Base-by-base conservation (phyloP, 169 alveolate genomes). In the Besnoitia besnoiti region DNA sequence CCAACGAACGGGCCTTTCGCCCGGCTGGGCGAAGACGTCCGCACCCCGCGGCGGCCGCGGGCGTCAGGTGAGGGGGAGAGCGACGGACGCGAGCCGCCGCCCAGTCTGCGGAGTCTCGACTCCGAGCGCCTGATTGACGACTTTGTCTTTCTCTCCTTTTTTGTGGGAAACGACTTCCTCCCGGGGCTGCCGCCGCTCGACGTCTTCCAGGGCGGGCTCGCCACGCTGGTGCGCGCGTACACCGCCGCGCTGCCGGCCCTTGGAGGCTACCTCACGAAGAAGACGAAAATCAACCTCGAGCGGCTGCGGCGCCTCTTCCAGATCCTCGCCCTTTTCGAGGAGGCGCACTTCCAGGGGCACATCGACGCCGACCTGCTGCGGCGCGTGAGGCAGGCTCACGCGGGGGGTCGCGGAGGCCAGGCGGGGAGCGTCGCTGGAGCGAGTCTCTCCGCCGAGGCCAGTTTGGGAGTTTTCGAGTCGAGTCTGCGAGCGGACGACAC, bases 91-190 rank as follows among this genome's bases (percentile, higher is more conserved):
- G 47, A 21, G 7, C 59, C 7, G 21, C 19, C 12, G 30, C 79
- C 46, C n/a, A 59, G 30, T 30, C 7, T 19, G 90, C 47, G 90
- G 5, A 27, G 19, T 37, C 79, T 99, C 79, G 99, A 98, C 94
- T 50, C 85, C 30, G 93, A 73, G 77, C 96, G 99, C 73, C 96
- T 99, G 67, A 96, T 99, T 35, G 99, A 99, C 94, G 99, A 99
- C 95, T 98, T 99, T 93, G 98, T 98, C 14, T 97, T 98, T 85
- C 96, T 99, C 93, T 98, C 99, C 47, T 85, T 93, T 55, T 85
- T 90, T 40, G 91, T 99, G 42, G 99, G 99, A 49, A 99, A 99
- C 95, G 99, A 99, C 93, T 99, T 99, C 93, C 93, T 99, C 40
- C 99, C 99, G 0, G 98, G 98, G 90, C 95, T 99, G 87, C 99